phyloP scores from a whole-genome alignment of 1,284 basidiomycete species.

The Athelia psychrophila region DNA sequence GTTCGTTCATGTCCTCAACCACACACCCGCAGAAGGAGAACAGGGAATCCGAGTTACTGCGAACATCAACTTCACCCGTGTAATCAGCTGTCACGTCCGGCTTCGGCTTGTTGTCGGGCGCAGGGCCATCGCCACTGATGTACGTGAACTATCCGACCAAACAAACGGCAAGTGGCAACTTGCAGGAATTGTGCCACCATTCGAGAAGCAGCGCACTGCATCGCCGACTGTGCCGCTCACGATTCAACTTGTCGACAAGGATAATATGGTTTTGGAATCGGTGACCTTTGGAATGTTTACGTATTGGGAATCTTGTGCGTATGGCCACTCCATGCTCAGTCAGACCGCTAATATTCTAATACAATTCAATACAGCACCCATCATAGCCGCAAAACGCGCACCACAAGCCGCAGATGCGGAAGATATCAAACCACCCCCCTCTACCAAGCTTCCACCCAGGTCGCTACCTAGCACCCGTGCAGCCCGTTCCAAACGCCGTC shows the following conservation, averaged over 20 bases:
- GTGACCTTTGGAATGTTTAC: slow-evolving; percentile 70
- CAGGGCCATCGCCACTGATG: slow-evolving; percentile 56
- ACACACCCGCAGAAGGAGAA: slow-evolving; percentile 59
- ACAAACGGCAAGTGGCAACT: slow-evolving; percentile 57
- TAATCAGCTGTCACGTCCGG: slow-evolving; percentile 44
- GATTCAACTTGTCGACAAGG: slow-evolving; percentile 58
- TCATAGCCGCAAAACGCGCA: background rate
- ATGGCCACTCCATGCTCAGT: background rate
- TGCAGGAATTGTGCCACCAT: slow-evolving; percentile 50
- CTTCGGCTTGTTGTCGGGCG: slow-evolving; percentile 68
- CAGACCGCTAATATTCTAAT: background rate
- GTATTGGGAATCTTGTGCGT: slow-evolving; percentile 53
- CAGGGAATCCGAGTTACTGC: slow-evolving; percentile 56
- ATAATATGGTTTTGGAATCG: slow-evolving; percentile 54
- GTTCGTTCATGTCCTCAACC: slow-evolving; percentile 45
- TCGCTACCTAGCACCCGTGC: slow-evolving; percentile 9
- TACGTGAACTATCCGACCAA: slow-evolving; percentile 42
- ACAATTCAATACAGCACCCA: background rate
- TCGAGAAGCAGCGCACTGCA: slow-evolving; percentile 28
- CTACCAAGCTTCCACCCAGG: slow-evolving; percentile 20
- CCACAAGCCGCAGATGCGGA: background rate
- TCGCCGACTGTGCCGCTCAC: slow-evolving; percentile 46
- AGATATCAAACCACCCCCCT: slow-evolving; percentile 20
- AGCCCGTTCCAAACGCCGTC: background rate
- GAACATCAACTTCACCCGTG: slow-evolving; percentile 53